Percentiles rank a stretch among this genome's conserved stretches.
Evolutionary conservation across 2,329 filamentous ascomycete genomes (phyloP).

Genomic region (Pezicula neosporulosa): DNA sequence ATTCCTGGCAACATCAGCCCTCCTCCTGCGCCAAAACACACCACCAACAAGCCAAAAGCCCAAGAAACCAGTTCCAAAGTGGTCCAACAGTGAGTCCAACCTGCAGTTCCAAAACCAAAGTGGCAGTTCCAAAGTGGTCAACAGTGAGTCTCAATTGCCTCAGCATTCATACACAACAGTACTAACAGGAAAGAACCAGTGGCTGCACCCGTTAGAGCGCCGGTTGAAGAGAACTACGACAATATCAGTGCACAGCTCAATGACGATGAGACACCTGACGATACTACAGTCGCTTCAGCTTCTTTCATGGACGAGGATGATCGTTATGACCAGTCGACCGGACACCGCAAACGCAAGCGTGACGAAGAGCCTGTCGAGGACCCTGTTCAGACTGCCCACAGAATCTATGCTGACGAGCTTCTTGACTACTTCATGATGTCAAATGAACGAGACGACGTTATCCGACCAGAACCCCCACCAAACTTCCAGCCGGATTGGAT

Average conservation of each 20-base stretch:
- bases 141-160: constrained; percentile 32
- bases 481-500: constrained; percentile 86
- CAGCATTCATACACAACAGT: constrained; percentile 1
- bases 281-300: constrained; percentile 77
- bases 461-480: constrained; percentile 73
- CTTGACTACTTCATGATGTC: constrained; percentile 94
- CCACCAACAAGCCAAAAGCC: constrained; percentile 82
- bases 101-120: no score
- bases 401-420: constrained; percentile 87
- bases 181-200: constrained; percentile 30
- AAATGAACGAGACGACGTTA: constrained; percentile 59
- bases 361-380: constrained; percentile 57
- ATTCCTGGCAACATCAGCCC: constrained; percentile 81
- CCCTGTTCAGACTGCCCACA: constrained; percentile 76
- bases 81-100: constrained; percentile 41
- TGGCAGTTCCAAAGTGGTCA: constrained; percentile 59
- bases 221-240: constrained; percentile 63
- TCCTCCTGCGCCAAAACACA: constrained; percentile 89
- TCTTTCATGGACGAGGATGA: constrained; percentile 85
- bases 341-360: constrained; percentile 75
- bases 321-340: constrained; percentile 62
- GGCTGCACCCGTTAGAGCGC: constrained; percentile 35
- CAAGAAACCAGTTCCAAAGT: constrained; percentile 64
- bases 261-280: constrained; percentile 80
- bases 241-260: constrained; percentile 57